These are phyloP conservation scores for Penicillium malachiteum DNA, from an alignment of 495 filamentous ascomycete species.

Conservation along the genomic window DNA sequence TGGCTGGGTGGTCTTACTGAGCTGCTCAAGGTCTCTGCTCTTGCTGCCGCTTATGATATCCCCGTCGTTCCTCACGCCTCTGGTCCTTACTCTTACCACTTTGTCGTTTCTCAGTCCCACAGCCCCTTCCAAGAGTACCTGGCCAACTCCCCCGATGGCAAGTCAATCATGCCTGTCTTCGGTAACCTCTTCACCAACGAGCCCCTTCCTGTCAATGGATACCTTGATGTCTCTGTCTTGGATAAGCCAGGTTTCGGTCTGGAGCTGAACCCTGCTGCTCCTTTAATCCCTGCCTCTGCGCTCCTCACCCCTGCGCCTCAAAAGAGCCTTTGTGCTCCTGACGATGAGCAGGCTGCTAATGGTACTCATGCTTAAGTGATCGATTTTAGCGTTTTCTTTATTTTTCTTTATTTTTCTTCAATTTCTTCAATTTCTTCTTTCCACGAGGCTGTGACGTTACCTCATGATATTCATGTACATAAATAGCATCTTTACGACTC, in stretches of 20 bases:
- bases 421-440: not conserved
- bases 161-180: slow-evolving; percentile 85
- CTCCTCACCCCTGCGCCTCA: slow-evolving; percentile 72
- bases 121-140: slow-evolving; percentile 94
- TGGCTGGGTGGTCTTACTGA: slow-evolving; percentile 94
- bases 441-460: too few species aligned
- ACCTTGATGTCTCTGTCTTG: slow-evolving; percentile 70
- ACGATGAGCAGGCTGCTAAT: slow-evolving; percentile 28
- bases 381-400: slow-evolving; percentile 4
- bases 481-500: slow-evolving; percentile 8
- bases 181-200: slow-evolving; percentile 89
- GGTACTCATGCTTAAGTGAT: slow-evolving; percentile 17
- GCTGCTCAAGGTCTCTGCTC: slow-evolving; percentile 81
- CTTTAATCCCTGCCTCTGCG: slow-evolving; percentile 68
- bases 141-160: slow-evolving; percentile 86
- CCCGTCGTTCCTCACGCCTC: slow-evolving; percentile 92
- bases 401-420: slow-evolving; percentile 11
- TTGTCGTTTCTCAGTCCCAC: slow-evolving; percentile 86
- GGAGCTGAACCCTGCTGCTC: slow-evolving; percentile 77
- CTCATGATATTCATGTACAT: slow-evolving; percentile 15
- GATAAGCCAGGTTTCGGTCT: slow-evolving; percentile 92
- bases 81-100: slow-evolving; percentile 92
- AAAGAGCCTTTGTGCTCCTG: slow-evolving; percentile 51
- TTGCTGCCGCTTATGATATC: slow-evolving; percentile 89
- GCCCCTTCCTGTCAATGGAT: slow-evolving; percentile 81